Base-by-base conservation (phyloP, 2,329 filamentous ascomycete genomes). In the Beauveria sp. region DNA sequence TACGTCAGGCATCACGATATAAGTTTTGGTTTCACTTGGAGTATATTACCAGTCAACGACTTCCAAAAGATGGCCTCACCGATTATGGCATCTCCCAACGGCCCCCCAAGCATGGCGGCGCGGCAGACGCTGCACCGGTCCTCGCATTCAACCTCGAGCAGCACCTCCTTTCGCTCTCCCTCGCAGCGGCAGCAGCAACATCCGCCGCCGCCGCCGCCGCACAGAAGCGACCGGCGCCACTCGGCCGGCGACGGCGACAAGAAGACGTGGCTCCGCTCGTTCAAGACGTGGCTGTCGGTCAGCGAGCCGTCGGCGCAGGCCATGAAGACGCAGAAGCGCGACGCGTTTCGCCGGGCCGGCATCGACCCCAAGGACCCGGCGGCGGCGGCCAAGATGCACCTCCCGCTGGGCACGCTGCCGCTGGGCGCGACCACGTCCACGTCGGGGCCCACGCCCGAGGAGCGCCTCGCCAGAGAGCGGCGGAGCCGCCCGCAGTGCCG, bases 291-390 rank as follows among this genome's bases (percentile, higher is more conserved):
- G 81, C 67, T 82, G 8, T 73, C 73, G 1, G 73, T 75, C 24
- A 79, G 76, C 53, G 81, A 83, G 64, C 80, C 81, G 12, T 82
- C 80, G 0, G 73, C 74, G 1, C 77, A 80, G 50, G 81, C 79
- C 1, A 71, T 81, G 65, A 79, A 77, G 65, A 69, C 77, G 16
- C 77, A 81, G 64, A 79, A 76, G 66, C 75, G 72, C 58, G 72
- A 74, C 16, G 71, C 74, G 1, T 81, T 74, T 64, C 71, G 74
- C 52, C 77, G 72, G 48, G 75, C 77, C n/a, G 79, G 78, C 22
- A 69, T 82, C 56, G 69, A 76, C 20, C 69, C 69, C 51, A 73
- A 76, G 26, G 78, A 81, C 52, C 77, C 79, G 5, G 68, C 69
- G 18, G 77, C 77, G 10, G 76, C 73, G 34, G 74, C 71, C 26